Evolutionary conservation across 805 yeast genomes (phyloP).

Genomic region (Huiozyma naganishii): DNA sequence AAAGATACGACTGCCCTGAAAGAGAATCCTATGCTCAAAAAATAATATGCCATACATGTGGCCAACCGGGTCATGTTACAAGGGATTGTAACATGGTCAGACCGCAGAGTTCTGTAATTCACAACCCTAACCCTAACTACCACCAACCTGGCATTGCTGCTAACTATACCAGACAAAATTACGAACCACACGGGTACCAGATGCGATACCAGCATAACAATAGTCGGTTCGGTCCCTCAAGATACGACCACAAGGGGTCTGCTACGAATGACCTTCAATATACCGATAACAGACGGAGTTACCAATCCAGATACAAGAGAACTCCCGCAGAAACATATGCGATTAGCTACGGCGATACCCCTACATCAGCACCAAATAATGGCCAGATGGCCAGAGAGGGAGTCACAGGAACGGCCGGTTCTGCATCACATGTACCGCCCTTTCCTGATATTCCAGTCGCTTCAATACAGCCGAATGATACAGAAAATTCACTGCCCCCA

Average conservation of each 20-base stretch:
- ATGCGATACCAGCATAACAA: too few relatives aligned
- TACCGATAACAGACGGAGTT: too few relatives aligned
- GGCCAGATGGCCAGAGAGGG: too few relatives aligned
- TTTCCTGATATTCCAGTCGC: background rate
- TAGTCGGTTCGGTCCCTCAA: too few relatives aligned
- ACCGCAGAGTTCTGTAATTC: constrained; percentile 39
- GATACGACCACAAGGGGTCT: background rate
- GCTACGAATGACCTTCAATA: too few relatives aligned
- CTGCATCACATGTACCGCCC: background rate
- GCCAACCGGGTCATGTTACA: constrained; percentile 75
- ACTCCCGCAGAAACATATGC: too few relatives aligned
- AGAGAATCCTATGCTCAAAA: constrained; percentile 39
- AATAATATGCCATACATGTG: constrained; percentile 69
- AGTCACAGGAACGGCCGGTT: background rate
- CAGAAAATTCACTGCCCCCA: too few relatives aligned
- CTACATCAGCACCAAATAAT: too few relatives aligned
- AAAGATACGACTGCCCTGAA: constrained; percentile 53
- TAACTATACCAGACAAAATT: background rate
- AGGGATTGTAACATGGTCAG: constrained; percentile 53
- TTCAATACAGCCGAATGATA: too few relatives aligned
- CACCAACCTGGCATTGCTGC: background rate
- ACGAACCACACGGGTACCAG: too few relatives aligned
- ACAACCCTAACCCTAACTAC: background rate
- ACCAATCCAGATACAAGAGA: too few relatives aligned
- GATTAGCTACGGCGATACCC: too few relatives aligned